A percentile compares a stretch with the other conserved stretches of the same genome.
These are phyloP conservation scores for Leccinum obscurum DNA, from an alignment of 768 basidiomycete species.

Conservation along the genomic window DNA sequence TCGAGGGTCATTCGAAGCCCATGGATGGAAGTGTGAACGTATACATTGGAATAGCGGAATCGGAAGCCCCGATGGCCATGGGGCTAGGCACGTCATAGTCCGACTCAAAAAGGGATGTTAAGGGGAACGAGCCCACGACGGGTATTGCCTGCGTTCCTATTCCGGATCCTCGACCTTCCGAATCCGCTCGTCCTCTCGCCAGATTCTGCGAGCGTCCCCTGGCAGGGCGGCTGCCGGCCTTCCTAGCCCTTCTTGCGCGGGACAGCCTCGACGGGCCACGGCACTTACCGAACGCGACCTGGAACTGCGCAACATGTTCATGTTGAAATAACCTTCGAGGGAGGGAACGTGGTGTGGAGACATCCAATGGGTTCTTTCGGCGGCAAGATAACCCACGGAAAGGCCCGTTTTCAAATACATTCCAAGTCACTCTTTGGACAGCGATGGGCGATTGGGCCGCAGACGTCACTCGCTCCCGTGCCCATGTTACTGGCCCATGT, in stretches of 20 bases:
- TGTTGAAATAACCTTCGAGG: constrained; percentile 31
- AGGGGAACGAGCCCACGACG: constrained; percentile 9
- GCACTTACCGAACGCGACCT: constrained; percentile 22
- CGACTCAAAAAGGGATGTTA: constrained; percentile 21
- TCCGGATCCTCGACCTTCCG: constrained; percentile 17
- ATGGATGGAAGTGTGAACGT: constrained; percentile 7
- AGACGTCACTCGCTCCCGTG: constrained; percentile 25
- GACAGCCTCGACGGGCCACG: constrained; percentile 18
- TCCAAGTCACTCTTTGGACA: neutral
- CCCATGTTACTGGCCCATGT: constrained; percentile 23
- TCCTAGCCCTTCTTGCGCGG: constrained; percentile 10
- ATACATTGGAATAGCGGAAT: constrained; percentile 24
- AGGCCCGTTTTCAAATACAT: constrained; percentile 24
- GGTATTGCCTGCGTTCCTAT: constrained; percentile 17
- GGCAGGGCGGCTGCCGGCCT: constrained; percentile 6
- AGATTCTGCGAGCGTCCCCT: constrained; percentile 9
- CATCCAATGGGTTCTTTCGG: constrained; percentile 14
- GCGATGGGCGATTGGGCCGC: constrained; percentile 9
- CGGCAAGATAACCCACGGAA: constrained; percentile 24
- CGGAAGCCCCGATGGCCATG: constrained; percentile 31
- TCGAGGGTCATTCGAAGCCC: constrained; percentile 28
- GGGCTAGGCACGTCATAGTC: constrained; percentile 21
- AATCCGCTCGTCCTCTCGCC: constrained; percentile 17
- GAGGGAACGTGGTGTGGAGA: constrained; percentile 35
- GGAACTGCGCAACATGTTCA: constrained; percentile 1